Evolutionary conservation across 768 basidiomycete species (phyloP), one percentile per base, ranked within the genome.

Genomic region (Kwoniella pini): DNA sequence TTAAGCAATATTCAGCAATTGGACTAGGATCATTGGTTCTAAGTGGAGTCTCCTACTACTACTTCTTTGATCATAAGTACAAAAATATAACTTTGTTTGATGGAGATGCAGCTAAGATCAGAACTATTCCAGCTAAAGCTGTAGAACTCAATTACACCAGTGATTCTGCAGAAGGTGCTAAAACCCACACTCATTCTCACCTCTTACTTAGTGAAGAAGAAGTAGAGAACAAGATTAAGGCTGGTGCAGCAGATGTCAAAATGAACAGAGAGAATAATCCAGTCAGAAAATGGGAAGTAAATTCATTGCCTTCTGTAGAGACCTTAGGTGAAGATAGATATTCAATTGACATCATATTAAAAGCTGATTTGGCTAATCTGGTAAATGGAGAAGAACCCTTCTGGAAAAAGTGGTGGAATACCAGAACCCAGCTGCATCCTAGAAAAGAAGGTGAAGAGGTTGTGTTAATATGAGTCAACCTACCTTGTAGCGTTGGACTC

Each of bases 401-500:
- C 21, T 54, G 52, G 52, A 27, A 24, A 24, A 40, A 30, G 5
- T 54, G 52, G 52, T 54, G 52, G 52, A 12, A 54, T 54, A 24
- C 22, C 24, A 39, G 52, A 9, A 54, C 36, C 22, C 38, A 40
- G 38, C 30, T 50, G 3, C 21, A 50, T n/a, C 48, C 30, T 19
- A 50, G 40, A 9, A 54, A 54, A 40, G 12, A 39, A 24, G 52
- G 52, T 24, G 38, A 39, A 24, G 40, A 39, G 3, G 11, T 42
- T 30, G 7, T 42, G n/a, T n/a, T n/a, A n/a, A n/a, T n/a, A n/a
- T n/a, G n/a, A n/a, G n/a, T n/a, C n/a, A n/a, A n/a, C n/a, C n/a
- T n/a, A n/a, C n/a, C n/a, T n/a, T n/a, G n/a, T n/a, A n/a, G n/a
- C n/a, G n/a, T n/a, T n/a, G n/a, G n/a, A n/a, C n/a, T n/a, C n/a